Conservation (phyloP, 2,329 filamentous ascomycete species). For the Diaporthe sp. region DNA sequence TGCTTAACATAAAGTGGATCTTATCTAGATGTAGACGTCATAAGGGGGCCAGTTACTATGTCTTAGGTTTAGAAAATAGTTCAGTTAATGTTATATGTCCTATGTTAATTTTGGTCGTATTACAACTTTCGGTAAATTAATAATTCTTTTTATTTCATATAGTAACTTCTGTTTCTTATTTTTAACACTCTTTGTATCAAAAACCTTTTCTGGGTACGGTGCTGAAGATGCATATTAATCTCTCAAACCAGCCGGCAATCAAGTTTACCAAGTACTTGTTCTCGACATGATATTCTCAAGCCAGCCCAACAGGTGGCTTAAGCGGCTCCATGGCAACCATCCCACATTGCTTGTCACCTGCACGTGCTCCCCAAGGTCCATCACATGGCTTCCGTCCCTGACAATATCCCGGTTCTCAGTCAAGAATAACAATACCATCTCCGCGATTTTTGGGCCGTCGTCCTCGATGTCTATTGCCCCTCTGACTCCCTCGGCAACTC, state of each 20-base stretch:
- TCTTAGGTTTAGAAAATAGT: too few relatives aligned
- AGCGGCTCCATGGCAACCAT: slow-evolving; percentile 4
- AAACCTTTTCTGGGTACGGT: too few relatives aligned
- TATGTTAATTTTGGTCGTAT: too few relatives aligned
- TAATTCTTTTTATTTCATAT: too few relatives aligned
- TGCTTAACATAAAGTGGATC: too few relatives aligned
- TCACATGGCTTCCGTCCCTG: background rate
- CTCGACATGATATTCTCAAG: background rate
- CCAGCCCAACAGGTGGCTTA: background rate
- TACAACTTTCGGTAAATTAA: too few relatives aligned
- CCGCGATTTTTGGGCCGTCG: slow-evolving; percentile 31
- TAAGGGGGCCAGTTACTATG: too few relatives aligned
- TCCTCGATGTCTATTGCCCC: background rate
- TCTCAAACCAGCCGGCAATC: background rate
- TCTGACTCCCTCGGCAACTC: background rate
- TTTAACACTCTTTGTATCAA: too few relatives aligned
- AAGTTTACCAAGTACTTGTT: background rate
- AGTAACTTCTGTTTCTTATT: too few relatives aligned
- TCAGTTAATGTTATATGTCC: too few relatives aligned
- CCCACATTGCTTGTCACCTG: background rate
- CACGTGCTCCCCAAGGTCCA: background rate
- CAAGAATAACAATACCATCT: slow-evolving; percentile 33
- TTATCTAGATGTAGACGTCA: too few relatives aligned
- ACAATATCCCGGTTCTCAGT: background rate
- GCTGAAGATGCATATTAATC: background rate